Evolutionary conservation across 352 stramenopile genomes (phyloP).

Genomic region (Pythium myriotylum): DNA sequence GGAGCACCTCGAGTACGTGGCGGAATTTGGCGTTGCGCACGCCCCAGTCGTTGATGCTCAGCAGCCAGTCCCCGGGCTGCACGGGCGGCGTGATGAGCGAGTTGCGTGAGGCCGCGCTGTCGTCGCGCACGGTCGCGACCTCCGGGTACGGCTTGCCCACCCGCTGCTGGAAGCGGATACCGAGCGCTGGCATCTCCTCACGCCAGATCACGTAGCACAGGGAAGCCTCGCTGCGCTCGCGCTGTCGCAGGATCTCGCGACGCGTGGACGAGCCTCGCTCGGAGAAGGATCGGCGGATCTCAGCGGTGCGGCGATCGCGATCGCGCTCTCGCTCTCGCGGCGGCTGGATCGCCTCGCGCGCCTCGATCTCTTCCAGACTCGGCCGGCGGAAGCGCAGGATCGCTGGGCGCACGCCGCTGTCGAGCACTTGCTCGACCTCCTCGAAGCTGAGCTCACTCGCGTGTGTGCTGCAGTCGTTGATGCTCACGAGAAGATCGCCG

Average conservation of each 20-base stretch:
- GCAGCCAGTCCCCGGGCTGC: slow-evolving; percentile 48
- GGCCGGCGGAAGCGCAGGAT: slow-evolving; percentile 63
- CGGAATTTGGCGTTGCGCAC: slow-evolving; percentile 52
- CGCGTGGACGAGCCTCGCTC: no score
- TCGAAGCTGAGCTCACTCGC: slow-evolving; percentile 37
- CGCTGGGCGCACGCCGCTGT: slow-evolving; percentile 59
- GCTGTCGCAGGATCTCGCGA: slow-evolving; percentile 6
- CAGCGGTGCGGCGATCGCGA: background rate
- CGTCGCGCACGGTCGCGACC: background rate
- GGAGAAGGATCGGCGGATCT: no score
- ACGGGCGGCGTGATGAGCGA: slow-evolving; percentile 31
- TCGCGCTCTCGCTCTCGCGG: background rate
- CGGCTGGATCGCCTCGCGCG: background rate
- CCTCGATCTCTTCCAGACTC: slow-evolving; percentile 1
- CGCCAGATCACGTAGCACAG: slow-evolving; percentile 70
- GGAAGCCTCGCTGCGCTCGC: slow-evolving; percentile 35
- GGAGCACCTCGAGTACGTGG: slow-evolving; percentile 54
- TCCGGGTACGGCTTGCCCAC: slow-evolving; percentile 46
- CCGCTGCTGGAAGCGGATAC: slow-evolving; percentile 49
- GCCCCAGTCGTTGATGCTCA: slow-evolving; percentile 71
- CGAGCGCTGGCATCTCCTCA: slow-evolving; percentile 61
- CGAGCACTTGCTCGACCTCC: slow-evolving; percentile 52
- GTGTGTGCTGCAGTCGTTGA: slow-evolving; percentile 57
- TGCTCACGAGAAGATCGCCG: slow-evolving; percentile 57
- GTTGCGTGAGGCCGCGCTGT: background rate